Conservation (phyloP, 192 early-diverging fungal genomes). For the Phycomyces blakesleeanus region DNA sequence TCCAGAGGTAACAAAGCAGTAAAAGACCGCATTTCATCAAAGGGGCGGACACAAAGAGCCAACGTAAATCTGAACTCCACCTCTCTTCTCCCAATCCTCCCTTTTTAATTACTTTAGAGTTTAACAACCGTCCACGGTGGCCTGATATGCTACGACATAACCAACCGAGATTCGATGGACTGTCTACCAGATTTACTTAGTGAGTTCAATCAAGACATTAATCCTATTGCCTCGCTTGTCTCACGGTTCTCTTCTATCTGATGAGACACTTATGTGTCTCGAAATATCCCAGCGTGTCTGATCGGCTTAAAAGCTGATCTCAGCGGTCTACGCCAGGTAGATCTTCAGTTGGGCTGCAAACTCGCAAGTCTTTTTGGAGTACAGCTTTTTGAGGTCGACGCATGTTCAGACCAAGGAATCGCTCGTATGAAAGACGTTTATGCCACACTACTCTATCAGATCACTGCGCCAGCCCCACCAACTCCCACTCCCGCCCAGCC, state of each 20-base stretch:
- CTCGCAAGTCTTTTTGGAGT: slow-evolving; percentile 14
- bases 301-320: slow-evolving; percentile 30
- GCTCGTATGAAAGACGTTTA: not conserved
- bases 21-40: not conserved
- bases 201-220: slow-evolving; percentile 4
- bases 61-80: slow-evolving; percentile 1
- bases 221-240: not conserved
- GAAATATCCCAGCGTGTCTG: slow-evolving; percentile 22
- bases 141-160: slow-evolving; percentile 30
- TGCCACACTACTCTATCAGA: slow-evolving; percentile 1
- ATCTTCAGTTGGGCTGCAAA: slow-evolving; percentile 13
- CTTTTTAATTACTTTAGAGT: slow-evolving; percentile 6
- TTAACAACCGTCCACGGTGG: slow-evolving; percentile 16
- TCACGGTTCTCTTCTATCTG: not conserved
- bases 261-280: slow-evolving; percentile 14
- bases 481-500: not conserved
- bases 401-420: not conserved
- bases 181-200: slow-evolving; percentile 32
- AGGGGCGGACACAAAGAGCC: not conserved
- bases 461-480: not conserved
- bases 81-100: not conserved
- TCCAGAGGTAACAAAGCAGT: slow-evolving; percentile 14
- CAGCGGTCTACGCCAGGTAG: slow-evolving; percentile 16
- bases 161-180: slow-evolving; percentile 28
- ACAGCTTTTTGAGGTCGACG: slow-evolving; percentile 7